Percentiles rank a stretch among this genome's conserved stretches.
Evolutionary conservation across 2,329 filamentous ascomycete genomes (phyloP).

Genomic region (Aspergillus ibericus): DNA sequence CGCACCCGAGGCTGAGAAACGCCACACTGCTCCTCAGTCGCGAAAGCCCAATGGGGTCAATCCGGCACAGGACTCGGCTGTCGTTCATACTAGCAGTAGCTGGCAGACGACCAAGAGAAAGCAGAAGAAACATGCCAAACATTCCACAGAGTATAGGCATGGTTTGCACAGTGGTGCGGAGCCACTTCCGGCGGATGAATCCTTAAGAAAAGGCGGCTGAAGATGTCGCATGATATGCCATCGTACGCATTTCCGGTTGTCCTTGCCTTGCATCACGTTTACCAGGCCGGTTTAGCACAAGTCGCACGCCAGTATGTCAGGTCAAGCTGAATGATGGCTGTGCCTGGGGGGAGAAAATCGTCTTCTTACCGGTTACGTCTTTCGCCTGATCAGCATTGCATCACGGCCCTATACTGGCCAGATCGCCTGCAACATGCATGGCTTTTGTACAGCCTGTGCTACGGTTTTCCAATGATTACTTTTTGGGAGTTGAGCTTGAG

Average conservation of each 20-base stretch:
- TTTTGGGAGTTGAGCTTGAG: slow-evolving; percentile 4
- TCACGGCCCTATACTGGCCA: not conserved
- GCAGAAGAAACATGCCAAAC: slow-evolving; percentile 40
- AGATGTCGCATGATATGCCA: not conserved
- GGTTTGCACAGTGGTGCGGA: slow-evolving; percentile 35
- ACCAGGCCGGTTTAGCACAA: not conserved
- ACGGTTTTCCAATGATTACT: slow-evolving; percentile 5
- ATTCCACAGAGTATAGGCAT: slow-evolving; percentile 32
- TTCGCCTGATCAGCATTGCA: not conserved
- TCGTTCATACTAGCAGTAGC: slow-evolving; percentile 26
- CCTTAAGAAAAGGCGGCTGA: slow-evolving; percentile 49
- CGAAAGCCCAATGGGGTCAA: slow-evolving; percentile 35
- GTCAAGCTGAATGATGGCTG: not conserved
- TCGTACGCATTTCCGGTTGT: not conserved
- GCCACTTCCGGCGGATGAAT: slow-evolving; percentile 43
- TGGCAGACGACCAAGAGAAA: slow-evolving; percentile 51
- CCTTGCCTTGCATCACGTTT: not conserved
- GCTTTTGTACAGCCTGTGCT: slow-evolving; percentile 16
- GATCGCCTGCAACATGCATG: slow-evolving; percentile 1
- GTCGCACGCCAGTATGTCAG: not conserved
- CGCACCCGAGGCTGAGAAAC: slow-evolving; percentile 30
- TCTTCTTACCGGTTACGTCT: not conserved
- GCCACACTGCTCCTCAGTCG: slow-evolving; percentile 25
- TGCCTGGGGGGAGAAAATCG: not conserved
- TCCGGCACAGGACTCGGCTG: slow-evolving; percentile 27